Conservation (phyloP, 305 asterid genomes). For the Rubia balearica region DNA sequence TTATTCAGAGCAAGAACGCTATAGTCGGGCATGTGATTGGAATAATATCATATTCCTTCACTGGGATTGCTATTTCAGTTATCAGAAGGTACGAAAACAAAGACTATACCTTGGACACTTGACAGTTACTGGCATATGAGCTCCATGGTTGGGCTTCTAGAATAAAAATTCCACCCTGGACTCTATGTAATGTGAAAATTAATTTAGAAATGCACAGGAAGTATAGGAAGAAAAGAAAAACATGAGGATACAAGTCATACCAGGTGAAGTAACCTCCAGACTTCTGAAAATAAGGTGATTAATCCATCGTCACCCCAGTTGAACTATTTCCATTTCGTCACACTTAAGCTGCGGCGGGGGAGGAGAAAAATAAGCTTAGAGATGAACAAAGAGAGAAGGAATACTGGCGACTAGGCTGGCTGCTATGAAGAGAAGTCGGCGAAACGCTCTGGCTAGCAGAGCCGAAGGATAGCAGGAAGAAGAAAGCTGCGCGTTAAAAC, state of each 20-base stretch:
- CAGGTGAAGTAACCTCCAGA: conserved; percentile 71
- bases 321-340: conserved; percentile 87
- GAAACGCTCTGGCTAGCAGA: too few relatives aligned
- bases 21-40: background rate
- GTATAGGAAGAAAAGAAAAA: background rate
- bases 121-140: conserved; percentile 65
- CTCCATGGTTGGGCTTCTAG: conserved; percentile 94
- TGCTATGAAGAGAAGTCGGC: too few relatives aligned
- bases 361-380: conserved; percentile 8
- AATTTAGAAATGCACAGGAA: background rate
- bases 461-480: too few relatives aligned
- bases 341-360: conserved; percentile 54
- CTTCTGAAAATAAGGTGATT: conserved; percentile 61
- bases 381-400: too few relatives aligned
- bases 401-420: too few relatives aligned
- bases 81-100: background rate
- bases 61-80: background rate
- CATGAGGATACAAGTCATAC: conserved; percentile 24
- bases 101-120: conserved; percentile 58
- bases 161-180: conserved; percentile 88
- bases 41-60: background rate
- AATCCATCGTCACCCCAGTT: conserved; percentile 95
- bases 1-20: background rate
- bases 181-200: background rate
- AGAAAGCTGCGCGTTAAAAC: too few relatives aligned